Evolutionary conservation across 208 protist species (phyloP).

Genomic region (Leishmania mexicana): DNA sequence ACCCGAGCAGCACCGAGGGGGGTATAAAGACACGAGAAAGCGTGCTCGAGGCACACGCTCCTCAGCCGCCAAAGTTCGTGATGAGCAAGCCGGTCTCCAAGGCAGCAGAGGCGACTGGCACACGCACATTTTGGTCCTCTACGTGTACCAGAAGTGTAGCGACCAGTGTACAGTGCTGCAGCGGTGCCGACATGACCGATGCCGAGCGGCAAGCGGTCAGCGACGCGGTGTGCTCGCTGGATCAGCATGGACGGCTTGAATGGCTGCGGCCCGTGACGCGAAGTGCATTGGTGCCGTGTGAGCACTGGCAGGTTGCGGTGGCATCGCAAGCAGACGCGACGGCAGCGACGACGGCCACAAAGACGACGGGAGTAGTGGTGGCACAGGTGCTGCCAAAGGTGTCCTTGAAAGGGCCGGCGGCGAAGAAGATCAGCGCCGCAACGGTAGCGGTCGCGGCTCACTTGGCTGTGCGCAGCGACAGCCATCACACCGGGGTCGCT

Average conservation of each 20-base stretch:
- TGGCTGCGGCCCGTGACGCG: slow-evolving; percentile 34
- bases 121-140: slow-evolving; percentile 18
- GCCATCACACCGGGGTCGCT: slow-evolving; percentile 34
- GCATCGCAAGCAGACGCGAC: slow-evolving; percentile 5
- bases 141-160: not conserved
- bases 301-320: slow-evolving; percentile 29
- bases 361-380: slow-evolving; percentile 25
- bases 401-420: slow-evolving; percentile 16
- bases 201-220: slow-evolving; percentile 28
- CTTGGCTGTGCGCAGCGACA: slow-evolving; percentile 37
- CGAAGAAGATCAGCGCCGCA: slow-evolving; percentile 19
- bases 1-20: not conserved
- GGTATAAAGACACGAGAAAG: slow-evolving; percentile 37
- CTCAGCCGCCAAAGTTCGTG: slow-evolving; percentile 70
- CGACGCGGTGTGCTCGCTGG: slow-evolving; percentile 21
- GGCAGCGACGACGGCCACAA: not conserved
- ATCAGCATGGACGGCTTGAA: slow-evolving; percentile 28
- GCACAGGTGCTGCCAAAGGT: slow-evolving; percentile 21
- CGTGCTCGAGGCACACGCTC: slow-evolving; percentile 49
- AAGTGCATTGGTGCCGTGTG: slow-evolving; percentile 5
- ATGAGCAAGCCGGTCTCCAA: slow-evolving; percentile 71
- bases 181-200: slow-evolving; percentile 20
- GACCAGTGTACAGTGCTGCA: slow-evolving; percentile 21
- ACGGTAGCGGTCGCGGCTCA: slow-evolving; percentile 33
- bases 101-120: not conserved